phyloP scores from a whole-genome alignment of 306 rosid genomes.

The Rosa lucieae region DNA sequence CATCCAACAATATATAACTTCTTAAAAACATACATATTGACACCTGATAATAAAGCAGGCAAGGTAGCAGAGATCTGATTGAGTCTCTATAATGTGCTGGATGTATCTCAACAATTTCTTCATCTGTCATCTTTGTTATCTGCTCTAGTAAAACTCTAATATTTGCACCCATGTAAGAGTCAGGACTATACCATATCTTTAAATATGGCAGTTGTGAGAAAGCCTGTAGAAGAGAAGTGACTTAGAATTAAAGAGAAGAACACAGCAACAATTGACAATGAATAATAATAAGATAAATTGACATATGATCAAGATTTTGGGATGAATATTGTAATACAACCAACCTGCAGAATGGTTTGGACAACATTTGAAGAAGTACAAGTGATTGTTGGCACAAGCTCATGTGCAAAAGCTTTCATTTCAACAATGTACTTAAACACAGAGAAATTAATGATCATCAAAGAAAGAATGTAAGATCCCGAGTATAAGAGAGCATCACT shows the following conservation, averaged over 20 bases:
- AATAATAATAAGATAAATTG: conserved; percentile 9
- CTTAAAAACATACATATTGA: neutral
- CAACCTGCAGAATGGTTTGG: conserved; percentile 90
- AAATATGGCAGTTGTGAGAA: conserved; percentile 87
- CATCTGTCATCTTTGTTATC: conserved; percentile 82
- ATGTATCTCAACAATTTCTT: conserved; percentile 77
- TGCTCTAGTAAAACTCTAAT: conserved; percentile 72
- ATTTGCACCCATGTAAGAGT: conserved; percentile 99
- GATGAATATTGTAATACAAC: neutral
- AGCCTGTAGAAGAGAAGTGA: conserved; percentile 51
- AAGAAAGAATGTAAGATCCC: too few relatives aligned
- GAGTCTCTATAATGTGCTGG: conserved; percentile 67
- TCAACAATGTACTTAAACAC: conserved; percentile 21
- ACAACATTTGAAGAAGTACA: conserved; percentile 97
- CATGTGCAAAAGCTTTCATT: conserved; percentile 94
- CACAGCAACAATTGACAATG: neutral
- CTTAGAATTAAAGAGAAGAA: neutral
- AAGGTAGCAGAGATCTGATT: conserved; percentile 67
- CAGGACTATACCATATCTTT: conserved; percentile 84
- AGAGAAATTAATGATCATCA: too few relatives aligned
- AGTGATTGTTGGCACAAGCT: conserved; percentile 95
- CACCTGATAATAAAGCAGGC: conserved; percentile 77
- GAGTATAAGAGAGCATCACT: too few relatives aligned
- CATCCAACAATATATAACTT: neutral
- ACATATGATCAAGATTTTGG: neutral